Evolutionary conservation across 768 basidiomycete genomes (phyloP).

Genomic region (Brasilioporus rufonigricans): DNA sequence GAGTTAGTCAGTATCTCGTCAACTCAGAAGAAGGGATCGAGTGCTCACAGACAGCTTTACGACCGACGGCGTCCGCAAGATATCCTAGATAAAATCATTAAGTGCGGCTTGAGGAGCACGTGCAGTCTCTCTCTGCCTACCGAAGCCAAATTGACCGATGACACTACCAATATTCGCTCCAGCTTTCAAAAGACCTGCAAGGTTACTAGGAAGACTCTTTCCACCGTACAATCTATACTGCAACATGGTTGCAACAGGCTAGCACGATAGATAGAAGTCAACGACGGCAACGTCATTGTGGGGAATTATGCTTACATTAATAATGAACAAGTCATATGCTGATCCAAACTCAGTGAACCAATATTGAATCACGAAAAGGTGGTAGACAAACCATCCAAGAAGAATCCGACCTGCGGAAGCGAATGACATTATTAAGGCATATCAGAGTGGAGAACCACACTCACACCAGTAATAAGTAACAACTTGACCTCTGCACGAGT

Average conservation of each 20-base stretch:
- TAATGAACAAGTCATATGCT: constrained; percentile 73
- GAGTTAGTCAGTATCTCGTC: constrained; percentile 1
- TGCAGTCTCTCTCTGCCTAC: constrained; percentile 29
- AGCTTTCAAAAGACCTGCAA: constrained; percentile 65
- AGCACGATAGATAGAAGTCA: not conserved
- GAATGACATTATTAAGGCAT: no score
- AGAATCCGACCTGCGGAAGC: constrained; percentile 56
- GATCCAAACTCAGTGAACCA: constrained; percentile 6
- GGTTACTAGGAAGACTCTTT: constrained; percentile 45
- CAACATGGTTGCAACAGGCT: constrained; percentile 69
- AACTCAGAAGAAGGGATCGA: not conserved
- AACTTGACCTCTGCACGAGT: constrained; percentile 54
- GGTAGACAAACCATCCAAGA: constrained; percentile 57
- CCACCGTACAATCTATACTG: constrained; percentile 63
- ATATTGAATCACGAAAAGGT: not conserved
- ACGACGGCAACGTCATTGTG: not conserved
- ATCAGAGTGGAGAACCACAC: constrained; percentile 14
- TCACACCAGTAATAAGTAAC: constrained; percentile 58
- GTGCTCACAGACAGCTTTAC: constrained; percentile 60
- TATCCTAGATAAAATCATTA: constrained; percentile 41
- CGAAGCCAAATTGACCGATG: constrained; percentile 65
- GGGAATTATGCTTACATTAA: constrained; percentile 45
- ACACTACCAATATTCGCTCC: constrained; percentile 71
- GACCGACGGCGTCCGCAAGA: constrained; percentile 62
- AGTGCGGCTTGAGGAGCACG: not conserved